Percentiles rank a stretch among this genome's conserved stretches.
These are phyloP conservation scores for Fremontodendron californicum DNA, from an alignment of 345 rosid genomes.

Conservation along the genomic window DNA sequence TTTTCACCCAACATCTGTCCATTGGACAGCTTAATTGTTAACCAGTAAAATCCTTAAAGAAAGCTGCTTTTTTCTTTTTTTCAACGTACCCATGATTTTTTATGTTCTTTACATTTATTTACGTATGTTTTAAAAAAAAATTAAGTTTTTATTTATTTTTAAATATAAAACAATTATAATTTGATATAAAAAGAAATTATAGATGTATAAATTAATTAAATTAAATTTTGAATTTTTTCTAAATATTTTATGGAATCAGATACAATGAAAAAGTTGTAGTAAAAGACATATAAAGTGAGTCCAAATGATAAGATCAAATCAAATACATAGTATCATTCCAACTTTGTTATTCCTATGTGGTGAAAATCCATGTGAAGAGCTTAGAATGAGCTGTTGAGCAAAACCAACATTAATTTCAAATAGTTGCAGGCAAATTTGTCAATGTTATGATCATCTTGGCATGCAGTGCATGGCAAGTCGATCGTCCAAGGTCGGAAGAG, in stretches of 20 bases:
- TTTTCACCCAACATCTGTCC: constrained; percentile 22
- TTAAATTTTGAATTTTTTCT: too few species aligned
- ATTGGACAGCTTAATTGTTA: background rate
- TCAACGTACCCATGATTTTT: background rate
- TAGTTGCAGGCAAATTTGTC: constrained; percentile 24
- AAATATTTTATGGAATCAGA: too few species aligned
- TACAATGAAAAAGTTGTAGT: constrained; percentile 1
- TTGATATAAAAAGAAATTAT: too few species aligned
- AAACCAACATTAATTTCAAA: constrained; percentile 11
- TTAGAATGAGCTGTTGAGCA: constrained; percentile 33
- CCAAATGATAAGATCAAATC: background rate
- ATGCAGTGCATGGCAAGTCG: constrained; percentile 6
- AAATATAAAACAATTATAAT: too few species aligned
- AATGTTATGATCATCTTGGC: constrained; percentile 22
- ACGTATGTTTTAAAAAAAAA: too few species aligned
- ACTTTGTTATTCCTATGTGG: background rate
- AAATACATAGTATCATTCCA: background rate
- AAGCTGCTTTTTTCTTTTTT: background rate
- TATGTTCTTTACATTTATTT: too few species aligned
- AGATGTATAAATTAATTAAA: too few species aligned
- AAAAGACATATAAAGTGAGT: background rate
- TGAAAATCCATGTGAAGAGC: background rate
- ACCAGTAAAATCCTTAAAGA: constrained; percentile 8
- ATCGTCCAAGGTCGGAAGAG: constrained; percentile 13
- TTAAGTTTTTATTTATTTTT: too few species aligned